A percentile compares a stretch with the other conserved stretches of the same genome.
Evolutionary conservation across 768 basidiomycete species (phyloP).

Genomic region (Suillus variegatus): DNA sequence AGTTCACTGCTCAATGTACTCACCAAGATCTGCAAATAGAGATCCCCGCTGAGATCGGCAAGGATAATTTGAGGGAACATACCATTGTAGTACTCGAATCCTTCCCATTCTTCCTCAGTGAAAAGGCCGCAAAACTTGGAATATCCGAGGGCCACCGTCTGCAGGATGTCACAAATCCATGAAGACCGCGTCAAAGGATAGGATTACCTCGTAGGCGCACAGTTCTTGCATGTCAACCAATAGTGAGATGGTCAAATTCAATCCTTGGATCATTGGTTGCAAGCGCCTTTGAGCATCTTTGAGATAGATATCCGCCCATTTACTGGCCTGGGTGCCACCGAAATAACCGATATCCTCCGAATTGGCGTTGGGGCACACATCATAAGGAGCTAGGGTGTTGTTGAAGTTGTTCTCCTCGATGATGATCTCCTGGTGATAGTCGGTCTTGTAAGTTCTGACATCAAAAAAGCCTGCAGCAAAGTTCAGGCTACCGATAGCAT

Average conservation of each 20-base stretch:
- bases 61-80: conserved; percentile 7
- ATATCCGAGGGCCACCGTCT: conserved; percentile 52
- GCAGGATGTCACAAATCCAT: not conserved
- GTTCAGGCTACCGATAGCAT: conserved; percentile 33
- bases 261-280: conserved; percentile 30
- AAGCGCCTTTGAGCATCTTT: conserved; percentile 36
- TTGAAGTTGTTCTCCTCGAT: conserved; percentile 48
- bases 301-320: conserved; percentile 45
- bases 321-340: conserved; percentile 19
- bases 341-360: conserved; percentile 24
- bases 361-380: conserved; percentile 32
- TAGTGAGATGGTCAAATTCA: conserved; percentile 30
- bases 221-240: conserved; percentile 38
- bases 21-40: conserved; percentile 7
- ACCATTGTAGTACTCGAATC: conserved; percentile 45
- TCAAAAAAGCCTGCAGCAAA: conserved; percentile 55
- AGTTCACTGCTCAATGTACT: conserved; percentile 17
- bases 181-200: not conserved
- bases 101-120: conserved; percentile 53
- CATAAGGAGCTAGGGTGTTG: conserved; percentile 47
- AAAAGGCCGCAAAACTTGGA: conserved; percentile 52
- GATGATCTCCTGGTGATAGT: conserved; percentile 50
- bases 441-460: conserved; percentile 37
- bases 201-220: conserved; percentile 42
- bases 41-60: not conserved